phyloP scores from a whole-genome alignment of 2,329 filamentous ascomycete species.

The Thermoascus crustaceus region DNA sequence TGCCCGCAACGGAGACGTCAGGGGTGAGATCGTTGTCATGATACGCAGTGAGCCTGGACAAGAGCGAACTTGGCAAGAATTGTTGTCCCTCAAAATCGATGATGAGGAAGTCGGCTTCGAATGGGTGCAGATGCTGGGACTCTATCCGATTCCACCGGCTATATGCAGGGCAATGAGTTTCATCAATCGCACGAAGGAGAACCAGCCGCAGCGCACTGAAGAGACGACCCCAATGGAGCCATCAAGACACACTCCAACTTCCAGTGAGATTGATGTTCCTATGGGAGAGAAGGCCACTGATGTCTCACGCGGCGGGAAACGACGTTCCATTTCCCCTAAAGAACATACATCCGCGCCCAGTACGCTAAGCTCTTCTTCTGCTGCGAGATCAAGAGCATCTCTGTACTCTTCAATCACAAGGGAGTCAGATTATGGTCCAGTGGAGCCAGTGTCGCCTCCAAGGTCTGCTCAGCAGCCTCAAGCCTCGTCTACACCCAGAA shows the following conservation, averaged over 20 bases:
- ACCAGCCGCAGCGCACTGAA: conserved; percentile 19
- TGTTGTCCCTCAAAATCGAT: conserved; percentile 68
- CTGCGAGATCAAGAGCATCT: too few relatives aligned
- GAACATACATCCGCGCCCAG: conserved; percentile 3
- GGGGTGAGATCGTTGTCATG: conserved; percentile 76
- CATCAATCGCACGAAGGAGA: conserved; percentile 34
- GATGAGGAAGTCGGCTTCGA: conserved; percentile 70
- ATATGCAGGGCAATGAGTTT: conserved; percentile 49
- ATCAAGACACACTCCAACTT: conserved; percentile 37
- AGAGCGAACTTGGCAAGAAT: conserved; percentile 68
- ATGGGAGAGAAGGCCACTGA: conserved; percentile 50
- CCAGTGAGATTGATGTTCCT: conserved; percentile 51
- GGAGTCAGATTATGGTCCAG: too few relatives aligned
- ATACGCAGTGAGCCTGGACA: conserved; percentile 60
- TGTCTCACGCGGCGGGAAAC: conserved; percentile 39
- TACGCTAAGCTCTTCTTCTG: neutral
- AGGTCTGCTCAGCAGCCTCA: too few relatives aligned
- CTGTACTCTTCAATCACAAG: too few relatives aligned
- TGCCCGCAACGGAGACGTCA: conserved; percentile 65
- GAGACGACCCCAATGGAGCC: conserved; percentile 13
- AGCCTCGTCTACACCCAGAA: too few relatives aligned
- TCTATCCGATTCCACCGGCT: conserved; percentile 53
- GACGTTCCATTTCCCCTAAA: conserved; percentile 14
- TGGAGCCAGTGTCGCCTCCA: too few relatives aligned
- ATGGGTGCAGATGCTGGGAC: conserved; percentile 81